Evolutionary conservation across 2,329 filamentous ascomycete species (phyloP), one percentile per base, ranked within the genome.

Genomic region (Botrytis hyacinthi): DNA sequence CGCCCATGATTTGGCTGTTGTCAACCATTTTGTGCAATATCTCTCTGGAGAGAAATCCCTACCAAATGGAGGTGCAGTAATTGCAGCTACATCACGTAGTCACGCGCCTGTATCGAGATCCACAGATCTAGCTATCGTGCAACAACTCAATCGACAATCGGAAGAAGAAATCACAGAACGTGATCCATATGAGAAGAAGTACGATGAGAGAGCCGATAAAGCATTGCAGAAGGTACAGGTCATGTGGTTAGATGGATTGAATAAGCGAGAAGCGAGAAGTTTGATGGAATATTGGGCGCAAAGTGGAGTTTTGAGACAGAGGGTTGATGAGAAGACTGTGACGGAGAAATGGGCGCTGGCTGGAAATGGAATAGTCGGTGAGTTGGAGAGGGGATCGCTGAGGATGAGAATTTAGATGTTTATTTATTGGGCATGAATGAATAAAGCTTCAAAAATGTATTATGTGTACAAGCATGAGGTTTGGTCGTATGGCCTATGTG

Each of bases 211-310:
- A 59, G 86, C 87, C 61, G 87, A 88, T 76, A 85, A 85, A 35
- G 83, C 83, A 2, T 82, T 91, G 70, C 82, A 85, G 75, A 84
- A 84, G 62, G 84, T 87, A 59, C 81, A 84, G 74, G 83, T 90
- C 2, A 76, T 90, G 71, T 86, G 88, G 32, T 80, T 97, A 32
- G 86, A 87, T 60, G 92, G 93, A 14, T 79, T 98, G 77, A 91
- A 85, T 78, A 93, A 91, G 83, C 83, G 20, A 16, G 95, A 98
- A 83, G 90, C 93, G 18, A 88, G 91, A 74, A 87, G 90, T 0
- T 85, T 97, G 78, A 91, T 98, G 90, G 94, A 98, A 84, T 98
- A 98, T 84, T 98, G 95, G 86, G 94, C 93, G 8, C 90, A 89
- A 51, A 97, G 93, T 82, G 96, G 95, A 20, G 86, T 97, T 81